Evolutionary conservation across 345 rosid species (phyloP), one percentile per base, ranked within the genome.

Genomic region (Noccaea caerulescens): DNA sequence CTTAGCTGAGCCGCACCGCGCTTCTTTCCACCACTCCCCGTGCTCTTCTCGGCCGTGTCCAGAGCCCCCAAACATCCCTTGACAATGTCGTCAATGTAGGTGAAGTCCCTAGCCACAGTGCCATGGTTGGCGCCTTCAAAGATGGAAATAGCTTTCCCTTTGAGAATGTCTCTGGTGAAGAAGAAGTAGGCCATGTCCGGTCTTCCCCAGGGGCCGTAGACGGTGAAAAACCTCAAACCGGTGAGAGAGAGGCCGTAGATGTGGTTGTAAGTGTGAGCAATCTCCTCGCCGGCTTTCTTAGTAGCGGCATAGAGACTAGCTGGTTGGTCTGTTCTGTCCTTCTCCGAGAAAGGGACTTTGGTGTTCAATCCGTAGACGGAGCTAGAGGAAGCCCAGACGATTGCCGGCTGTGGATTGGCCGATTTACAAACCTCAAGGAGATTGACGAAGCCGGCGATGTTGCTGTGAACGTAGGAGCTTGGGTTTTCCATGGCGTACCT

Each of bases 21-120:
- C 88, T 91, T 93, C 88, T 87, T 93, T 45, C 97, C 98, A 25
- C 94, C 94, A 37, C 82, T 91, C 5, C 97, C 97, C 0, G 94
- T 91, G 80, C 97, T 93, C 85, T 91, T 93, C 83, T 86, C 80
- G 0, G 98, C 94, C 3, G 96, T 93, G 76, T 90, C 97, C 67
- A 93, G 72, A 1, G 98, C 84, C 6, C 84, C 96, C 49, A 91
- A 77, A 64, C 97, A 93, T 0, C 98, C 98, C 82, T 86, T 90
- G 49, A 90, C 98, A 33, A 93, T 87, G 71, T 93, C 98, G 58
- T 93, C 98, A 58, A 93, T 83, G 74, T 84, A 79, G 7, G 84
- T 83, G 49, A 83, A 82, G 52, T 84, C 87, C 61, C 87, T 80
- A 0, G 85, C 83, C 8, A 84, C 87, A 0, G 78, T 53, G 3